These are phyloP conservation scores for Zelonia costaricensis DNA, from an alignment of 208 protist genomes.

Conservation along the genomic window DNA sequence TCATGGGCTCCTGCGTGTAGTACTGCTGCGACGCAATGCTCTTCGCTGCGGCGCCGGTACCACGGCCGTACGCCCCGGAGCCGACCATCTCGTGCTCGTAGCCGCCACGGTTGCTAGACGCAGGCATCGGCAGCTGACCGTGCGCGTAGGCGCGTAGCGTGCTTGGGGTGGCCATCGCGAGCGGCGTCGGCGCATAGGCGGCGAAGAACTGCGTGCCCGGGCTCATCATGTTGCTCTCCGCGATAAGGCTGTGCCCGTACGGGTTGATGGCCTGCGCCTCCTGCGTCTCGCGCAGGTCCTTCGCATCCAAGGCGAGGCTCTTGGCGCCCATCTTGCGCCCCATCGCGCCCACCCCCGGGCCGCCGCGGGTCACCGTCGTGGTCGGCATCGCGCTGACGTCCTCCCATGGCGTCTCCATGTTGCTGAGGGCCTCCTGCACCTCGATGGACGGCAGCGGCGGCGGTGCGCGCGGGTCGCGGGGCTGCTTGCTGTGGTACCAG, in stretches of 20 bases:
- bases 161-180: constrained; percentile 76
- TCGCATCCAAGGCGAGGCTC: constrained; percentile 65
- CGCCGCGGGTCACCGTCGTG: neutral
- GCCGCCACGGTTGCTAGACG: constrained; percentile 15
- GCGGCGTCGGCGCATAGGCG: constrained; percentile 79
- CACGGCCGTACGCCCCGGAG: constrained; percentile 13
- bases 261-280: constrained; percentile 76
- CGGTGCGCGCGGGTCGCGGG: constrained; percentile 65
- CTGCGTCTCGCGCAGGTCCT: constrained; percentile 73
- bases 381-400: constrained; percentile 22
- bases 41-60: constrained; percentile 19
- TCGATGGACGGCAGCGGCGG: constrained; percentile 69
- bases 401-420: constrained; percentile 74
- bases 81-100: constrained; percentile 18
- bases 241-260: constrained; percentile 63
- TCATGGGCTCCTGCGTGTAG: constrained; percentile 87
- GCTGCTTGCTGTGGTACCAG: constrained; percentile 81
- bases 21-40: constrained; percentile 82
- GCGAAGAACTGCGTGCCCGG: constrained; percentile 87
- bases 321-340: constrained; percentile 29
- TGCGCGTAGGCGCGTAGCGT: constrained; percentile 81
- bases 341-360: neutral
- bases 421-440: constrained; percentile 55
- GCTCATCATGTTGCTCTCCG: constrained; percentile 65
- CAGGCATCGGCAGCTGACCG: constrained; percentile 51